Evolutionary conservation across 2,329 filamentous ascomycete genomes (phyloP), one percentile per base, ranked within the genome.

Genomic region (Endocalyx cinctus): DNA sequence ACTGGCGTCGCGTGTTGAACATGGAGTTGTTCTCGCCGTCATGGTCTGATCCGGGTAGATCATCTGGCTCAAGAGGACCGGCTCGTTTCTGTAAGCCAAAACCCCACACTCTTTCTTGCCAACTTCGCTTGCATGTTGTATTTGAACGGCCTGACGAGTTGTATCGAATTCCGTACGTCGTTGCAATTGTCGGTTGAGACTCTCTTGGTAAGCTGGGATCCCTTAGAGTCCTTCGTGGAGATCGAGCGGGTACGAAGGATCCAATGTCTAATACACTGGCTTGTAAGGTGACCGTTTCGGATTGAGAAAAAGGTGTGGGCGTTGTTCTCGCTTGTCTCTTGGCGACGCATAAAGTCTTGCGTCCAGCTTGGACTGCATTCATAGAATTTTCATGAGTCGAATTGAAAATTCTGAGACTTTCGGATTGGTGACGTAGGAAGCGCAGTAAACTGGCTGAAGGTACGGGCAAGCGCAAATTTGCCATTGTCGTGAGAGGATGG

Each of bases 391-490:
- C 39, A 36, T 56, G 52, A 48, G 63, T 67, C 34, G 63, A 54
- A 34, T 54, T 64, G 57, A 73, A 70, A 48, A 76, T 72, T 42
- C 62, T 66, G 28, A 74, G 53, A 34, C 67, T 67, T 47, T 84
- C 73, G 44, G 83, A 78, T 58, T 89, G 85, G 34, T 69, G 75
- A 46, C 78, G 79, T 43, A 92, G 70, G 57, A 86, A 90, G 46
- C 79, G 79, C 42, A 92, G 68, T 14, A 90, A 73, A 38, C 58
- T 65, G 45, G 60, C 60, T 32, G 74, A 78, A 17, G 74, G 74
- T 32, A 69, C 72, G 30, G 66, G 63, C 25, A 55, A 46, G 42
- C 58, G 62, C 49, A 68, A 48, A 39, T 62, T 59, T 44, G 64
- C 64, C 67, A 75, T 76, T 8, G 8, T n/a, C n/a, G n/a, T n/a